phyloP scores from a whole-genome alignment of 345 rosid genomes.

The Eucalyptus tenuipes region DNA sequence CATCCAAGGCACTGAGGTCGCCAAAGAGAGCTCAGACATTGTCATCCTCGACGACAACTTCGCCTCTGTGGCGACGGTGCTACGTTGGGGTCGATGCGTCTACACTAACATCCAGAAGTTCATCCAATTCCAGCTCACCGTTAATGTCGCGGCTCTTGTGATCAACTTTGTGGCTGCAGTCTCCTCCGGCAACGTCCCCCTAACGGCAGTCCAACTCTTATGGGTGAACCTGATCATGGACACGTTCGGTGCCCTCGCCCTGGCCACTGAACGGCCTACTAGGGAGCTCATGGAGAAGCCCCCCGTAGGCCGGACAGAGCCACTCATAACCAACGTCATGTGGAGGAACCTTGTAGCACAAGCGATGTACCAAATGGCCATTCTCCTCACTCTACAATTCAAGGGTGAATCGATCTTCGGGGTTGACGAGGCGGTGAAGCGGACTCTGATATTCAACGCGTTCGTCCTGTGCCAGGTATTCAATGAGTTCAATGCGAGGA shows the following conservation, averaged over 20 bases:
- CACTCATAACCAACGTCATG: too few relatives aligned
- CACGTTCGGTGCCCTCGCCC: constrained; percentile 63
- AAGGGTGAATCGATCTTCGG: fast-evolving
- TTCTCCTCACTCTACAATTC: too few relatives aligned
- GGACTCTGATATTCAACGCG: too few relatives aligned
- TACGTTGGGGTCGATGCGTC: constrained; percentile 76
- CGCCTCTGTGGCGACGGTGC: constrained; percentile 48
- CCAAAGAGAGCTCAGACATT: constrained; percentile 76
- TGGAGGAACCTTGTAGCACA: too few relatives aligned
- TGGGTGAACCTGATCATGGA: constrained; percentile 85
- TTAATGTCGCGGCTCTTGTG: constrained; percentile 52
- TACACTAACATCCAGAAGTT: constrained; percentile 74
- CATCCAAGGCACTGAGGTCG: constrained; percentile 70
- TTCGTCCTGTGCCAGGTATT: too few relatives aligned
- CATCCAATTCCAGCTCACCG: constrained; percentile 74
- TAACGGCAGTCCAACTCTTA: constrained; percentile 60
- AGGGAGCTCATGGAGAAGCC: constrained; percentile 48
- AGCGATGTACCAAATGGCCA: too few relatives aligned
- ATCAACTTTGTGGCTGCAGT: constrained; percentile 73
- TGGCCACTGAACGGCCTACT: constrained; percentile 60
- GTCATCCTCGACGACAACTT: constrained; percentile 73
- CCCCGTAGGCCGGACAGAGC: constrained; percentile 33
- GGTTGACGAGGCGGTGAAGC: fast-evolving
- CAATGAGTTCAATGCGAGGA: too few relatives aligned
- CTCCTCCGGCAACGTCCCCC: constrained; percentile 69